Evolutionary conservation across 768 basidiomycete genomes (phyloP).

Genomic region (Phylloporus rhodoxanthus): DNA sequence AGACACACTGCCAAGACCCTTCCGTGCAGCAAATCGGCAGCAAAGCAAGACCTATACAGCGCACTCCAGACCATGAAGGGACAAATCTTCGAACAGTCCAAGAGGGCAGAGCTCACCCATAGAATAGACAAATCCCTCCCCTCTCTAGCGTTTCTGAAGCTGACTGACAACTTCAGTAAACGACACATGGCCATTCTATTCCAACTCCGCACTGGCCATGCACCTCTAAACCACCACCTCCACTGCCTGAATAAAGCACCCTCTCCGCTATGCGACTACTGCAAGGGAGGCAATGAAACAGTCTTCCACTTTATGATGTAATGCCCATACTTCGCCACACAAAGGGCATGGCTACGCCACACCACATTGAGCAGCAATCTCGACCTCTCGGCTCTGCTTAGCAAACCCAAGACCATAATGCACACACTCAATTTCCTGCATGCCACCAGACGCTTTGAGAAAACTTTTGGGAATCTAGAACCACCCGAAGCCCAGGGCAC

Average conservation of each 20-base stretch:
- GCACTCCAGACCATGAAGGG: no score
- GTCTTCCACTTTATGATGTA: no score
- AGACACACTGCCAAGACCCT: no score
- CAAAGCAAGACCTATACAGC: no score
- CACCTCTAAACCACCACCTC: constrained; percentile 30
- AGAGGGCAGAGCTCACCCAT: background rate
- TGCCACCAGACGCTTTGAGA: background rate
- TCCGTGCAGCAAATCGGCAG: no score
- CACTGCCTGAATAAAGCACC: constrained; percentile 7
- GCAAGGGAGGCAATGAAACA: no score
- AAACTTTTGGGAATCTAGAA: no score
- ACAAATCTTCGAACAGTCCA: background rate
- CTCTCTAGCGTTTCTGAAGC: background rate
- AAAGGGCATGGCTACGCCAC: background rate
- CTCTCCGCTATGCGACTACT: background rate
- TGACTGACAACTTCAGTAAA: background rate
- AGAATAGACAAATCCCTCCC: background rate
- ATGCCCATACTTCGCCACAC: background rate
- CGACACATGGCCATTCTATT: constrained; percentile 10
- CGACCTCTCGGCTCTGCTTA: no score
- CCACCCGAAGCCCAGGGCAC: no score
- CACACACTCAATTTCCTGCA: background rate
- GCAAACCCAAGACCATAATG: background rate
- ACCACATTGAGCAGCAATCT: no score
- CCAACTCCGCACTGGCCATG: constrained; percentile 32